Conservation (phyloP, 1,284 basidiomycete genomes). For the Chondrostereum purpureum region DNA sequence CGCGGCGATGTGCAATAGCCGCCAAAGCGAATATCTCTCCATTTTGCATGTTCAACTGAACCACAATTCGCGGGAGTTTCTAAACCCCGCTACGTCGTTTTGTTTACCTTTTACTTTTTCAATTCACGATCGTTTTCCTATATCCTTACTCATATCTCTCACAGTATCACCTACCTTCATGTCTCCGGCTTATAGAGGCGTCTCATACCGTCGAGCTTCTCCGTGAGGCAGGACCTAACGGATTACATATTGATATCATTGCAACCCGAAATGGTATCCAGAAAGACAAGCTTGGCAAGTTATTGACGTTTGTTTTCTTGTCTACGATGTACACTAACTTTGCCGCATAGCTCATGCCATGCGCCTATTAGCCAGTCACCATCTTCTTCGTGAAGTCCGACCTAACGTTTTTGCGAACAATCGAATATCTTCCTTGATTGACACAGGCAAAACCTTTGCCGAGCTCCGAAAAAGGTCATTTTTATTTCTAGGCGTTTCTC, state of each 20-base stretch:
- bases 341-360: conserved; percentile 28
- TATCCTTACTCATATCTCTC: conserved; percentile 6
- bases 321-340: conserved; percentile 3
- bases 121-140: no score
- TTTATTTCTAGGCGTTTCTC: neutral
- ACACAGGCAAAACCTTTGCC: conserved; percentile 30
- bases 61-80: no score
- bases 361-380: conserved; percentile 32
- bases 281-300: conserved; percentile 40
- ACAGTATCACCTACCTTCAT: conserved; percentile 66
- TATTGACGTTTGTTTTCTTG: no score
- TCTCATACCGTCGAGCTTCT: conserved; percentile 41
- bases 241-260: conserved; percentile 58
- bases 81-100: no score
- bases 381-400: conserved; percentile 34
- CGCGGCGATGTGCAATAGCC: no score
- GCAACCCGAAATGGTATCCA: conserved; percentile 41
- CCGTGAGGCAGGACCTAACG: conserved; percentile 7
- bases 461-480: conserved; percentile 24
- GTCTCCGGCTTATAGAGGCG: conserved; percentile 61
- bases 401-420: conserved; percentile 39
- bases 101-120: conserved; percentile 3
- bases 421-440: conserved; percentile 32
- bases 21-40: no score
- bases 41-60: no score